phyloP scores from a whole-genome alignment of 2,329 filamentous ascomycete species.

The Colletotrichum viniferum region DNA sequence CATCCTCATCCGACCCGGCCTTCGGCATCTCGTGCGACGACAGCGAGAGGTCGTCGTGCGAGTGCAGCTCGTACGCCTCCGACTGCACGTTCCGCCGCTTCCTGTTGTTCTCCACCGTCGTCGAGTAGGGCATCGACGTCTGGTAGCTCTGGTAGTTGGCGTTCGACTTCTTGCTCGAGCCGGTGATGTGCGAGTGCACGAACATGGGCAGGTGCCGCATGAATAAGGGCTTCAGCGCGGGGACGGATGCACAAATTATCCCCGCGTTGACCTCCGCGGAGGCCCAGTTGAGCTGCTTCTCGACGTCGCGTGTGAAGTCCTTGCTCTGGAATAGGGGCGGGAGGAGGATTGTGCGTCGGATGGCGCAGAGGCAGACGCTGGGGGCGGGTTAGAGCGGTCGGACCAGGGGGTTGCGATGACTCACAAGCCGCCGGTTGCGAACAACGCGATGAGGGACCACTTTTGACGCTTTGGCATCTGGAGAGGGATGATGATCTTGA shows the following conservation, averaged over 20 bases:
- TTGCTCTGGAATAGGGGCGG: slow-evolving; percentile 24
- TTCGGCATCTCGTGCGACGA: background rate
- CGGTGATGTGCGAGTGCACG: background rate
- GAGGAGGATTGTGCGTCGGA: slow-evolving; percentile 32
- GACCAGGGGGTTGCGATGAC: background rate
- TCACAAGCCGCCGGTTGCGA: slow-evolving; percentile 17
- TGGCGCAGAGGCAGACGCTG: slow-evolving; percentile 33
- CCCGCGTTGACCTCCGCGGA: slow-evolving; percentile 18
- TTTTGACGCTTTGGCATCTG: slow-evolving; percentile 19
- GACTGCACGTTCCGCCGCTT: slow-evolving; percentile 18
- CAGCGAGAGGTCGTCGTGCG: background rate
- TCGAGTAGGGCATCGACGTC: background rate
- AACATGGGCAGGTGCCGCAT: slow-evolving; percentile 21
- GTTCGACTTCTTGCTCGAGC: background rate
- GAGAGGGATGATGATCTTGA: slow-evolving; percentile 15
- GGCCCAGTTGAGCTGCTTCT: slow-evolving; percentile 34
- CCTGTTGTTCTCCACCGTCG: slow-evolving; percentile 13
- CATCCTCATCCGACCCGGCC: background rate
- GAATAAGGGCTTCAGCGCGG: slow-evolving; percentile 26
- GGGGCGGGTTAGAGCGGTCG: background rate
- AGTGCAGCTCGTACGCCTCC: slow-evolving; percentile 20
- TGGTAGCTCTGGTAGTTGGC: background rate
- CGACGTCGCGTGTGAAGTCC: slow-evolving; percentile 32
- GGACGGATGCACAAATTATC: slow-evolving; percentile 18
- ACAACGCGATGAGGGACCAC: slow-evolving; percentile 8